These are phyloP conservation scores for Pythium volutum DNA, from an alignment of 352 stramenopile genomes.

Conservation along the genomic window DNA sequence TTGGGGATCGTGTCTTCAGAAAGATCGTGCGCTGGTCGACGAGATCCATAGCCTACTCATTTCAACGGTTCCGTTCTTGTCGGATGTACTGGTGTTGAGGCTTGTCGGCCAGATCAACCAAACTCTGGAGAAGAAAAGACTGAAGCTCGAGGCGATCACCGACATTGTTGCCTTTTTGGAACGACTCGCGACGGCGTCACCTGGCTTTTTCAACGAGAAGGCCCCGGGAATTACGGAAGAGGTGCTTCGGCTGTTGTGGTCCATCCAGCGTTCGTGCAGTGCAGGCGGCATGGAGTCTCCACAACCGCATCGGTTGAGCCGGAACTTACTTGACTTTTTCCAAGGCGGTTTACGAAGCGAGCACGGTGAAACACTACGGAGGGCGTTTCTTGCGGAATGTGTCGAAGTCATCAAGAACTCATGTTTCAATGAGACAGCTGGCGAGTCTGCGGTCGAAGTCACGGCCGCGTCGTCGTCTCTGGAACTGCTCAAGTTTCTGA, in stretches of 20 bases:
- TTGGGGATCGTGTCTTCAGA: slow-evolving; percentile 77
- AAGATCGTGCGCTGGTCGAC: slow-evolving; percentile 79
- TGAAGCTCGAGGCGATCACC: slow-evolving; percentile 56
- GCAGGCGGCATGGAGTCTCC: slow-evolving; percentile 44
- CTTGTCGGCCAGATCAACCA: slow-evolving; percentile 67
- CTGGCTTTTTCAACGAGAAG: slow-evolving; percentile 71
- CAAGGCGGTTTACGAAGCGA: slow-evolving; percentile 75
- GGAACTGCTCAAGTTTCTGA: slow-evolving; percentile 85
- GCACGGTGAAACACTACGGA: slow-evolving; percentile 62
- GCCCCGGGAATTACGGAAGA: slow-evolving; percentile 54
- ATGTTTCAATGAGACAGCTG: slow-evolving; percentile 36
- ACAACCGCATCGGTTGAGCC: slow-evolving; percentile 32
- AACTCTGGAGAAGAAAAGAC: slow-evolving; percentile 45
- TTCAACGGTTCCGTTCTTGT: slow-evolving; percentile 68
- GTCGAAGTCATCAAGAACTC: slow-evolving; percentile 77
- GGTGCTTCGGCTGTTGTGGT: slow-evolving; percentile 78
- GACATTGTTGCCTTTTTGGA: slow-evolving; percentile 82
- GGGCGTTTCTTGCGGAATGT: slow-evolving; percentile 68
- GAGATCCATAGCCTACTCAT: slow-evolving; percentile 85
- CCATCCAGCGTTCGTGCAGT: slow-evolving; percentile 74
- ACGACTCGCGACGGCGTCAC: slow-evolving; percentile 57
- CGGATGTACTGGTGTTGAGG: slow-evolving; percentile 64
- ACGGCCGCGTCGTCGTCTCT: slow-evolving; percentile 62
- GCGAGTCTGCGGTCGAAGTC: slow-evolving; percentile 27
- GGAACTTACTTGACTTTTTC: slow-evolving; percentile 75